These are phyloP conservation scores for Conticribra weissflogii DNA, from an alignment of 108 stramenopile species.

Conservation along the genomic window DNA sequence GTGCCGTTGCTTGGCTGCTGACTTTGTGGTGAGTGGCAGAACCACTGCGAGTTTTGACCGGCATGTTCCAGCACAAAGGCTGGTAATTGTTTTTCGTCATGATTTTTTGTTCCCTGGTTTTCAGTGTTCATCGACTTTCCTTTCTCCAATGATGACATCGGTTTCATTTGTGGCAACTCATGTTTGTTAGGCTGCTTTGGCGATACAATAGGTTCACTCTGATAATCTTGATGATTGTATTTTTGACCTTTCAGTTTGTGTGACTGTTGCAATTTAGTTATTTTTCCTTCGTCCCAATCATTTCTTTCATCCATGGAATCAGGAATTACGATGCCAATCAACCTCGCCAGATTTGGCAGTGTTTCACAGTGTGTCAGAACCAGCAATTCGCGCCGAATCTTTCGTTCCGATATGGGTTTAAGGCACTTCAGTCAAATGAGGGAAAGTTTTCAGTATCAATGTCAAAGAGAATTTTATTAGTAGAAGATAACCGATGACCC, in stretches of 20 bases:
- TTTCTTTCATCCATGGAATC: conserved; percentile 29
- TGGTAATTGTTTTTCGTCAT: conserved; percentile 54
- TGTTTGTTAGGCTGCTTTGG: no score
- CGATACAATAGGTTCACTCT: no score
- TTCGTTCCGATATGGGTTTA: conserved; percentile 85
- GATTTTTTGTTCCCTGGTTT: conserved; percentile 4
- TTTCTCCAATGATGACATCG: neutral
- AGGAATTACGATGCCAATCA: conserved; percentile 58
- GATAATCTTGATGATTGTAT: no score
- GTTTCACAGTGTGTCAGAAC: conserved; percentile 65
- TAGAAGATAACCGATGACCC: no score
- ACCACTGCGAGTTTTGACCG: conserved; percentile 78
- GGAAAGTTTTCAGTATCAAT: neutral
- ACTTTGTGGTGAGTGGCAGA: conserved; percentile 64
- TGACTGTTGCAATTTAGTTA: conserved; percentile 2
- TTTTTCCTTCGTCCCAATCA: conserved; percentile 1
- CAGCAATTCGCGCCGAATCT: conserved; percentile 81
- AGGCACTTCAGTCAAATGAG: conserved; percentile 70
- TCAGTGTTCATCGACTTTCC: neutral
- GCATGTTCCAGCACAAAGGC: conserved; percentile 90
- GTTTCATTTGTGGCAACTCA: no score
- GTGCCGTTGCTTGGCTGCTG: conserved; percentile 1
- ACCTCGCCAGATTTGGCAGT: conserved; percentile 74
- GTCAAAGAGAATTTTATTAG: neutral
- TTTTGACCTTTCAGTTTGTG: no score